Percentiles rank a stretch among this genome's conserved stretches.
phyloP scores from a whole-genome alignment of 345 rosid genomes.

The Heritiera fomes region DNA sequence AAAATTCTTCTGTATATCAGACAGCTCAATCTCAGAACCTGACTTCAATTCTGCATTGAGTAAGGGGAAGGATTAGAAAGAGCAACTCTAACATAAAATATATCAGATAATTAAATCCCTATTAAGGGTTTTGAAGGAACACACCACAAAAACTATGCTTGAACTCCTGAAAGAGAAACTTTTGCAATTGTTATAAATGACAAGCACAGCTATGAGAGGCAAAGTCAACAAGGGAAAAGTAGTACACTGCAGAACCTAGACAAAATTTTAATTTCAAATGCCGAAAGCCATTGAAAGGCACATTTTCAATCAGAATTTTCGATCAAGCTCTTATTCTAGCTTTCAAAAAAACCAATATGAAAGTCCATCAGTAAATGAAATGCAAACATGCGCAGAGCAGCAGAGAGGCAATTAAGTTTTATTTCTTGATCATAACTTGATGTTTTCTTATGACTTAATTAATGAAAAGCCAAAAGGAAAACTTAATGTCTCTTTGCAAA shows the following conservation, averaged over 20 bases:
- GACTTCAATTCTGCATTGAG: slow-evolving; percentile 55
- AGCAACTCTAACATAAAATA: not conserved
- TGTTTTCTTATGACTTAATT: not conserved
- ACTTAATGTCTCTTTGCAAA: not conserved
- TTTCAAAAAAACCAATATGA: not conserved
- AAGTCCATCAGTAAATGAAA: not conserved
- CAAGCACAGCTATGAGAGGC: not conserved
- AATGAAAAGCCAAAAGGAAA: not conserved
- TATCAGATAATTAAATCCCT: not conserved
- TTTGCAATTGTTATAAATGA: not conserved
- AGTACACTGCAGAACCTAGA: not conserved
- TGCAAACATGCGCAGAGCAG: not conserved
- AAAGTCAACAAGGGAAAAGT: not conserved
- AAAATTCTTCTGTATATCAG: slow-evolving; percentile 64
- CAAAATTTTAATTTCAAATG: not conserved
- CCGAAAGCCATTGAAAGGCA: not conserved
- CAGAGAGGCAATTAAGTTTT: not conserved
- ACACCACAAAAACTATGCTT: not conserved
- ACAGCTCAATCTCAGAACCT: slow-evolving; percentile 55
- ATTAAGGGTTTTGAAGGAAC: not conserved
- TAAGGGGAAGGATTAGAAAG: not conserved
- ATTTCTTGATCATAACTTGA: no score
- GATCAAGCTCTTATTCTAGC: not conserved
- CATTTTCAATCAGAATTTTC: not conserved
- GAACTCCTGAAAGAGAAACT: not conserved